Percentiles rank a stretch among this genome's conserved stretches.
These are phyloP conservation scores for Sideroxylon spinosum DNA, from an alignment of 179 eudicot genomes.

Conservation along the genomic window DNA sequence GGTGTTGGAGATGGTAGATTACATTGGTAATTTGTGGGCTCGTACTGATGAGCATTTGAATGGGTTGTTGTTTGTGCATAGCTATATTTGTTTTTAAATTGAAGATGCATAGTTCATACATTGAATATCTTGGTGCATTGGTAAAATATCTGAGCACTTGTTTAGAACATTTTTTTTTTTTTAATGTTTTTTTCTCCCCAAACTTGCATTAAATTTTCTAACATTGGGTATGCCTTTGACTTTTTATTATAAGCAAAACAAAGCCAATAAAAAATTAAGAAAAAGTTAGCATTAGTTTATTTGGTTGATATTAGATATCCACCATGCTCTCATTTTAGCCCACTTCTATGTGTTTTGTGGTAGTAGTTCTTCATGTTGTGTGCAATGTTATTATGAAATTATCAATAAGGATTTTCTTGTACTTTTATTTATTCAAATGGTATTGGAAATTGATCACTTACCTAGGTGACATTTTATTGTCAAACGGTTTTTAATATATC, in stretches of 20 bases:
- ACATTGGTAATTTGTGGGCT: neutral
- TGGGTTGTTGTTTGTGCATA: neutral
- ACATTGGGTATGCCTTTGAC: too few relatives aligned
- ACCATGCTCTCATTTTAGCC: too few relatives aligned
- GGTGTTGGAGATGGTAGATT: neutral
- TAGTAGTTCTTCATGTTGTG: neutral
- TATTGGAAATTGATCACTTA: neutral
- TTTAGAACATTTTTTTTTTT: too few relatives aligned
- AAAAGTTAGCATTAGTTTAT: too few relatives aligned
- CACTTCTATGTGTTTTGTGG: too few relatives aligned
- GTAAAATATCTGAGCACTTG: too few relatives aligned
- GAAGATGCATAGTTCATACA: neutral
- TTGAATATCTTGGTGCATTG: too few relatives aligned
- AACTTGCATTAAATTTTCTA: too few relatives aligned
- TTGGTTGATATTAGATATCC: too few relatives aligned
- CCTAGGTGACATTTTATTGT: neutral
- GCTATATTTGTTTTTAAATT: neutral
- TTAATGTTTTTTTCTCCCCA: too few relatives aligned
- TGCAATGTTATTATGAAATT: neutral
- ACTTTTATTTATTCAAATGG: neutral
- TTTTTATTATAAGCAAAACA: too few relatives aligned
- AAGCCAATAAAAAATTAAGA: too few relatives aligned
- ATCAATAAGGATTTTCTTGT: neutral
- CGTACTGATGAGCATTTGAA: neutral
- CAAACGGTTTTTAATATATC: neutral